Evolutionary conservation across 2,329 filamentous ascomycete genomes (phyloP).

Genomic region (Alternaria dauci): DNA sequence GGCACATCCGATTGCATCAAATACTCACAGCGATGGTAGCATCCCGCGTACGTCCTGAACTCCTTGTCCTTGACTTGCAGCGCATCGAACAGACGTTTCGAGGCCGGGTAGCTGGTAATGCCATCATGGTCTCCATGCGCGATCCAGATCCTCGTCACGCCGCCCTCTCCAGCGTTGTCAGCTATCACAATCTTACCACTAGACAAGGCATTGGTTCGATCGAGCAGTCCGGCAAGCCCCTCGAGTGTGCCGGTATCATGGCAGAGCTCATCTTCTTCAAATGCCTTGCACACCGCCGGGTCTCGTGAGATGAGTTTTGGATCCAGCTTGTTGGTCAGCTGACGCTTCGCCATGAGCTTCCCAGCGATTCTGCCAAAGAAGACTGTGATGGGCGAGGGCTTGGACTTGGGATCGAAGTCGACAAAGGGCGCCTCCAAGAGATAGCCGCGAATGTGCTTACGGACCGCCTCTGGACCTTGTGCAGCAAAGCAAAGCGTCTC

Average conservation of each 20-base stretch:
- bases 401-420: conserved; percentile 70
- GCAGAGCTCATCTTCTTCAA: conserved; percentile 73
- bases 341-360: conserved; percentile 70
- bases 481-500: conserved; percentile 71
- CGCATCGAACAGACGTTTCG: conserved; percentile 69
- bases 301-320: conserved; percentile 73
- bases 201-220: conserved; percentile 71
- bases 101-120: conserved; percentile 71
- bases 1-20: not conserved
- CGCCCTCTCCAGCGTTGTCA: conserved; percentile 57
- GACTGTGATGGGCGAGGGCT: conserved; percentile 71
- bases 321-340: conserved; percentile 72
- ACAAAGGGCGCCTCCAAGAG: conserved; percentile 82
- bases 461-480: conserved; percentile 59
- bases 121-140: conserved; percentile 79
- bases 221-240: conserved; percentile 78
- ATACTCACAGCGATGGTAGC: conserved; percentile 72
- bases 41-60: conserved; percentile 78
- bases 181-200: conserved; percentile 60
- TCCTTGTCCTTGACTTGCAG: conserved; percentile 70
- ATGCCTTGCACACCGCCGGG: conserved; percentile 66
- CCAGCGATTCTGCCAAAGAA: conserved; percentile 72
- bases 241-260: conserved; percentile 89
- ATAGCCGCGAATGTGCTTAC: conserved; percentile 73
- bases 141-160: conserved; percentile 73